A percentile compares a stretch with the other conserved stretches of the same genome.
These are phyloP conservation scores for Capsicum chinense DNA, from an alignment of 257 asterid species.

Conservation along the genomic window DNA sequence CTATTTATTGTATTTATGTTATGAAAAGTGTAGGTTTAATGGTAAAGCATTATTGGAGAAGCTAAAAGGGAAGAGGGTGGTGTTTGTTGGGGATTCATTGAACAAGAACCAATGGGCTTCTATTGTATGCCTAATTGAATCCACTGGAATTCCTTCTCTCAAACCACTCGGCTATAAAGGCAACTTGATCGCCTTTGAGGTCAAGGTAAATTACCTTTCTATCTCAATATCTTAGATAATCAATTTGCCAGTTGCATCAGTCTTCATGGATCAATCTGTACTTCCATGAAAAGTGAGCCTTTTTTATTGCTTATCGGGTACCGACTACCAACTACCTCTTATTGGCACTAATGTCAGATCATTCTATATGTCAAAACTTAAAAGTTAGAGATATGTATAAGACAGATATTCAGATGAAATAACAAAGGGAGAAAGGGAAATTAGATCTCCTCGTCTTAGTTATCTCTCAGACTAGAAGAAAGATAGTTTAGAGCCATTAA, in stretches of 20 bases:
- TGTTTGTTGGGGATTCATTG: constrained; percentile 54
- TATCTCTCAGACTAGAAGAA: too few species aligned
- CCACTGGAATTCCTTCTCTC: constrained; percentile 43
- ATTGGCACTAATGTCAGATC: too few species aligned
- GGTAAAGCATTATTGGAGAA: constrained; percentile 38
- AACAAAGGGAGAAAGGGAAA: too few species aligned
- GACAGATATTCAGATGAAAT: too few species aligned
- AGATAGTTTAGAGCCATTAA: too few species aligned
- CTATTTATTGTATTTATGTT: background rate
- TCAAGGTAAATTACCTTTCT: constrained; percentile 36
- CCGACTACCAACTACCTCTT: background rate
- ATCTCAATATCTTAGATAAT: constrained; percentile 1
- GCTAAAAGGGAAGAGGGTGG: constrained; percentile 45
- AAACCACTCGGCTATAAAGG: constrained; percentile 26
- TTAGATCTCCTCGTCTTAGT: too few species aligned
- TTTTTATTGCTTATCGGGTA: background rate
- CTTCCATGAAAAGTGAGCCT: background rate
- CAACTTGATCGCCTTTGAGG: constrained; percentile 40
- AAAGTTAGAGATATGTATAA: too few species aligned
- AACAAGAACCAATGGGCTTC: constrained; percentile 51
- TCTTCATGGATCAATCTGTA: background rate
- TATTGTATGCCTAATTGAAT: constrained; percentile 44
- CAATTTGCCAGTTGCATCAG: background rate
- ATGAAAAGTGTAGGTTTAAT: constrained; percentile 39
- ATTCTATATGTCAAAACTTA: too few species aligned